Evolutionary conservation across 1,284 basidiomycete genomes (phyloP).

Genomic region (Moesziomyces globuligerus): DNA sequence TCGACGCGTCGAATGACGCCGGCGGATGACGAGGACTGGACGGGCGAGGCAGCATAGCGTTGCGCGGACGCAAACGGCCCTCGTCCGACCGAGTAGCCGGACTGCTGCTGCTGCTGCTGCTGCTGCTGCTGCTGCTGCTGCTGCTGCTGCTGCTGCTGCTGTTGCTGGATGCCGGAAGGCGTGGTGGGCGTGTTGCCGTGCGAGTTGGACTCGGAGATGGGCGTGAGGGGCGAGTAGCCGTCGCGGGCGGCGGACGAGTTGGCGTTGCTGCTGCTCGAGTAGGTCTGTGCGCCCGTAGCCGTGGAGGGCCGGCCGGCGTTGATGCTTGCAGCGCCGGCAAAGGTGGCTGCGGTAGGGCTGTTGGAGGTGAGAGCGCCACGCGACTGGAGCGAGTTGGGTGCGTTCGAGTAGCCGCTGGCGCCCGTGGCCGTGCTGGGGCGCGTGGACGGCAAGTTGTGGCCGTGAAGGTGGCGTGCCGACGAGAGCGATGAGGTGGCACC

Average conservation of each 20-base stretch:
- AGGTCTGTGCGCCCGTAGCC: conserved; percentile 35
- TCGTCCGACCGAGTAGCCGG: conserved; percentile 58
- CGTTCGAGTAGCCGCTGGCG: conserved; percentile 30
- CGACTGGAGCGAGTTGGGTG: conserved; percentile 2
- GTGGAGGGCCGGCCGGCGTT: conserved; percentile 39
- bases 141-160: conserved; percentile 36
- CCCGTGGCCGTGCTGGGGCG: conserved; percentile 58
- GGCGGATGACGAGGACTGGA: conserved; percentile 23
- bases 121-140: conserved; percentile 37
- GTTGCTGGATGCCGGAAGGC: conserved; percentile 27
- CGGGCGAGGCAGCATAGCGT: conserved; percentile 28
- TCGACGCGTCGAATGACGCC: conserved; percentile 33
- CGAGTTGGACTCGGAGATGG: conserved; percentile 49
- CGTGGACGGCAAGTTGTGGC: conserved; percentile 13
- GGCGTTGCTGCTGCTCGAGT: conserved; percentile 10
- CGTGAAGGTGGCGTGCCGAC: conserved; percentile 11
- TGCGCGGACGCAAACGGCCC: conserved; percentile 49
- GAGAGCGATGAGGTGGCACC: conserved; percentile 20
- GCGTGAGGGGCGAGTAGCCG: conserved; percentile 45
- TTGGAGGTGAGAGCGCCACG: conserved; percentile 11
- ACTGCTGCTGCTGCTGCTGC: conserved; percentile 34
- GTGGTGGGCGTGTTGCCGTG: conserved; percentile 43
- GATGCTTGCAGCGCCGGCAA: conserved; percentile 12
- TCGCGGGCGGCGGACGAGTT: conserved; percentile 5
- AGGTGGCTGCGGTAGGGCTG: conserved; percentile 41